phyloP scores from a whole-genome alignment of 768 basidiomycete genomes.

The Saitozyma podzolica region DNA sequence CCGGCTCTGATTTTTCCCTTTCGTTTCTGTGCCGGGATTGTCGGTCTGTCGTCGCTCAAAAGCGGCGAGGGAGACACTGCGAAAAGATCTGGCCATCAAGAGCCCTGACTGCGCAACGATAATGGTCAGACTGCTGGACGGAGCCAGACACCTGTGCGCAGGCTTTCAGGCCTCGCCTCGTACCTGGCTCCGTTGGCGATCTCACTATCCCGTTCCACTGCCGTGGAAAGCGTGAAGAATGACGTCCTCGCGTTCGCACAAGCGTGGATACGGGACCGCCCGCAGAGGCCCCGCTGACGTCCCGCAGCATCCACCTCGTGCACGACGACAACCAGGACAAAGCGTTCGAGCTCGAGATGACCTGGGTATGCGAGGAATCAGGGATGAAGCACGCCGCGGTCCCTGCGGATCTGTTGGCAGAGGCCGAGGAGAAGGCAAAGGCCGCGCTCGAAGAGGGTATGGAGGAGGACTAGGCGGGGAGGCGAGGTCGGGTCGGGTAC shows the following conservation, averaged over 20 bases:
- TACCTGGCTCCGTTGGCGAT: too few relatives aligned
- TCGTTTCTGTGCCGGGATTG: too few relatives aligned
- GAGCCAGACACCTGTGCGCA: too few relatives aligned
- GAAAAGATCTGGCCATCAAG: too few relatives aligned
- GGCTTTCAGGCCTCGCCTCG: too few relatives aligned
- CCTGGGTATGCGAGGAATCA: conserved; percentile 89
- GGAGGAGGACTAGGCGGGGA: conserved; percentile 52
- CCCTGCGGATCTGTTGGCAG: conserved; percentile 76
- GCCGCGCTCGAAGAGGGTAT: conserved; percentile 69
- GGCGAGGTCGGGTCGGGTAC: too few relatives aligned
- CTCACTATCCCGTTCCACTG: not conserved
- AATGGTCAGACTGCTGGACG: too few relatives aligned
- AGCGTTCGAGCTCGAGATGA: conserved; percentile 95
- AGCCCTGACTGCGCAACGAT: too few relatives aligned
- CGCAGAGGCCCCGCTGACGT: not conserved
- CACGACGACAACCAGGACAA: conserved; percentile 99
- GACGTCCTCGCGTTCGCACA: too few relatives aligned
- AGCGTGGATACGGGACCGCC: too few relatives aligned
- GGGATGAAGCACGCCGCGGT: conserved; percentile 76
- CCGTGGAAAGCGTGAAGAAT: not conserved
- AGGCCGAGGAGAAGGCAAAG: conserved; percentile 85
- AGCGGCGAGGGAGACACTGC: too few relatives aligned
- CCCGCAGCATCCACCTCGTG: conserved; percentile 83
- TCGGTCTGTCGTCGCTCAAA: too few relatives aligned
- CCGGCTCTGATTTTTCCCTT: not conserved